Evolutionary conservation across 305 asterid genomes (phyloP).

Genomic region (Solanum hybrid): DNA sequence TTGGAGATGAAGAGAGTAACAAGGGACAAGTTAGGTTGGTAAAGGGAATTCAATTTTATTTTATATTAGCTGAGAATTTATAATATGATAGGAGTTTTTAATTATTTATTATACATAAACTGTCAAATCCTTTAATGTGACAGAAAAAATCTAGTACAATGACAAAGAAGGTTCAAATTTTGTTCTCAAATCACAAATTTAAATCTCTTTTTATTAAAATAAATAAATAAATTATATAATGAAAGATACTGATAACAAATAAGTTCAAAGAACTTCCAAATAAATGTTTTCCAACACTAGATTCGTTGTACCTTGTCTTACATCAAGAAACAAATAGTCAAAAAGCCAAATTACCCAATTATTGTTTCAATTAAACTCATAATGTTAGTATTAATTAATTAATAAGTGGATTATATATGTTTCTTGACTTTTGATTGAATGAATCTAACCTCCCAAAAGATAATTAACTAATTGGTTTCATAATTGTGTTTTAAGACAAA

Average conservation of each 20-base stretch:
- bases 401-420: background rate
- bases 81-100: background rate
- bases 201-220: background rate
- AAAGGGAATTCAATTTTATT: background rate
- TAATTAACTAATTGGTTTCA: background rate
- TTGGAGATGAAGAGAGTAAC: background rate
- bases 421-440: background rate
- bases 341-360: background rate
- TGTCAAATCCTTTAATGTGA: background rate
- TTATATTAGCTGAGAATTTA: background rate
- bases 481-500: background rate
- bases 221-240: background rate
- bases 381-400: background rate
- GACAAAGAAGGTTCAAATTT: background rate
- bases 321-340: background rate
- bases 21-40: background rate
- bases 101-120: background rate
- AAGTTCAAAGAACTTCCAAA: background rate
- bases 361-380: background rate
- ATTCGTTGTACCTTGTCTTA: background rate
- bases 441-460: constrained; percentile 5
- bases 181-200: background rate
- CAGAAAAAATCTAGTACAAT: background rate
- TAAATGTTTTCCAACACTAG: background rate
- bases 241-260: background rate